These are phyloP conservation scores for Diaporthe capsici DNA, from an alignment of 2,329 filamentous ascomycete species.

Conservation along the genomic window DNA sequence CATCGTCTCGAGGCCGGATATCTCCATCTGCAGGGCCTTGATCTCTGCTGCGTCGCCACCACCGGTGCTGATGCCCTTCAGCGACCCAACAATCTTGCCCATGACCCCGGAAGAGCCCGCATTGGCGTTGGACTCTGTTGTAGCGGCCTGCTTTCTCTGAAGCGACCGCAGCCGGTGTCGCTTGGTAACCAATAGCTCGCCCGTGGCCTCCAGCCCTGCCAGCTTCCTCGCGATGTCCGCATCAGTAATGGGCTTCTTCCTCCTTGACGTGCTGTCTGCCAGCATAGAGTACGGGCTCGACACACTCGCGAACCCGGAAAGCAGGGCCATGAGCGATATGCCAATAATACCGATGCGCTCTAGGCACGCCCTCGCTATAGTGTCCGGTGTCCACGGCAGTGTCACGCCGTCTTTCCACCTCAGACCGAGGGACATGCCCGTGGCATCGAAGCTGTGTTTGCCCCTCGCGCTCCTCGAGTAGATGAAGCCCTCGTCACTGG, in stretches of 20 bases:
- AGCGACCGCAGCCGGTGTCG: constrained; percentile 79
- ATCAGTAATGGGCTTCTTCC: constrained; percentile 75
- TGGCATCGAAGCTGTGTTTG: constrained; percentile 50
- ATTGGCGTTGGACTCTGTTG: constrained; percentile 39
- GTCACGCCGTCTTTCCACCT: constrained; percentile 42
- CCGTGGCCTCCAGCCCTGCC: constrained; percentile 82
- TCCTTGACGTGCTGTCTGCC: constrained; percentile 68
- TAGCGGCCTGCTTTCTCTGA: constrained; percentile 69
- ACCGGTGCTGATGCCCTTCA: constrained; percentile 71
- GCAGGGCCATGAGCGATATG: constrained; percentile 86
- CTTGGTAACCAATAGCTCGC: constrained; percentile 84
- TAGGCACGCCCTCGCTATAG: constrained; percentile 68
- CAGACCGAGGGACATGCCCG: constrained; percentile 48
- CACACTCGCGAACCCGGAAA: constrained; percentile 92
- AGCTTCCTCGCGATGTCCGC: constrained; percentile 83
- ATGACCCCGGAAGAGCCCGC: constrained; percentile 72
- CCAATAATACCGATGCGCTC: constrained; percentile 87
- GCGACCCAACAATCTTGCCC: constrained; percentile 78
- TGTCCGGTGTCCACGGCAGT: constrained; percentile 46
- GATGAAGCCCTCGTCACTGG: constrained; percentile 44
- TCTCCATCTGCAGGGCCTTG: constrained; percentile 78
- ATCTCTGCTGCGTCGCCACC: constrained; percentile 72
- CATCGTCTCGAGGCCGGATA: constrained; percentile 86
- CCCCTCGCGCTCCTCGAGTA: constrained; percentile 43
- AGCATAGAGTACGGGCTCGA: constrained; percentile 90